Evolutionary conservation across 2,329 filamentous ascomycete genomes (phyloP).

Genomic region (Colletotrichum cereale): DNA sequence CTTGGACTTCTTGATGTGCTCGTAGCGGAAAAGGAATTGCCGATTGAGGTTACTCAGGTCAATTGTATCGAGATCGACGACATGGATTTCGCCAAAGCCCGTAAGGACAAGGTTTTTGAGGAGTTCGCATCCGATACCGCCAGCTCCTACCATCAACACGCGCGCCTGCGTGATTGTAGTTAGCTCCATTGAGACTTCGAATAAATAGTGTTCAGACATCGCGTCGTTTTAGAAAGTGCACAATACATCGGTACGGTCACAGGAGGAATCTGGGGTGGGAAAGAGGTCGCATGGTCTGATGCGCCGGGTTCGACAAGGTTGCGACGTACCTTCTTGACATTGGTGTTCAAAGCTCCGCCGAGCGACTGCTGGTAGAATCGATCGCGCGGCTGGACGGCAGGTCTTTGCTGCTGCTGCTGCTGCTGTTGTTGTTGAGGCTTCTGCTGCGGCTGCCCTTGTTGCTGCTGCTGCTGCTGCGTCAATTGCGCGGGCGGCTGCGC

Average conservation of each 20-base stretch:
- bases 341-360: constrained; percentile 71
- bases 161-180: constrained; percentile 71
- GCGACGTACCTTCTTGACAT: constrained; percentile 75
- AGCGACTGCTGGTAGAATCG: constrained; percentile 74
- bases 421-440: not conserved
- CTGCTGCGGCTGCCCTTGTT: constrained; percentile 29
- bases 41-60: constrained; percentile 97
- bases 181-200: constrained; percentile 46
- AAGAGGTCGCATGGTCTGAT: constrained; percentile 36
- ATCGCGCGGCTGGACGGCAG: constrained; percentile 58
- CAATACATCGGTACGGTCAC: not conserved
- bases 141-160: constrained; percentile 94
- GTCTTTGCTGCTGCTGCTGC: constrained; percentile 37
- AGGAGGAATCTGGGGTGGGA: not conserved
- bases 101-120: constrained; percentile 95
- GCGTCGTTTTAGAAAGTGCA: not conserved
- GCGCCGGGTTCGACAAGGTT: constrained; percentile 17
- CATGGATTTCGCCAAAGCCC: constrained; percentile 92
- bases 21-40: constrained; percentile 95
- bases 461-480: constrained; percentile 34
- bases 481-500: constrained; percentile 34
- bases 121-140: constrained; percentile 96
- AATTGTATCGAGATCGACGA: constrained; percentile 98
- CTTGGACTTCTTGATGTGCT: constrained; percentile 98
- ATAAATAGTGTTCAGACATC: constrained; percentile 10